Evolutionary conservation across 1,284 basidiomycete species (phyloP).

Genomic region (Microbotryomycetes sp.): DNA sequence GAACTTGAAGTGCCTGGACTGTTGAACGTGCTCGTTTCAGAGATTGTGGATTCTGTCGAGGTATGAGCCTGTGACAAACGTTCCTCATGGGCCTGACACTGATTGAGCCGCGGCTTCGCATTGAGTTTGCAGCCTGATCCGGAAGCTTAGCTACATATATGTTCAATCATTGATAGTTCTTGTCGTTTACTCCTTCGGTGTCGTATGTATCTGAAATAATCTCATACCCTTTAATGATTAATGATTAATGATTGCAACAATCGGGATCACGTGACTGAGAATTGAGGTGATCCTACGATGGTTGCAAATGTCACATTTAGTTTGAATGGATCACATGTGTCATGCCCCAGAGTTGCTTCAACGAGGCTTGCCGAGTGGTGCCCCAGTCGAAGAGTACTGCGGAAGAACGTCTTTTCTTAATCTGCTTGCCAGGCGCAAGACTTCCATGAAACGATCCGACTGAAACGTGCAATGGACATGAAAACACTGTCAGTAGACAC

Average conservation of each 20-base stretch:
- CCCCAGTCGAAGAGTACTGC: neutral
- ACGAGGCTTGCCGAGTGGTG: too few species aligned
- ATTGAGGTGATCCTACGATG: too few species aligned
- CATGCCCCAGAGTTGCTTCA: too few species aligned
- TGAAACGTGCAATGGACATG: neutral
- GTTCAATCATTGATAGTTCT: too few species aligned
- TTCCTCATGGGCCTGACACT: neutral
- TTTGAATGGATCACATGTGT: too few species aligned
- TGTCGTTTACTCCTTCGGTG: too few species aligned
- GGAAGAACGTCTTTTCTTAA: neutral
- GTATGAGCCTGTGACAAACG: slow-evolving; percentile 6
- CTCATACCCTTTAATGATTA: too few species aligned
- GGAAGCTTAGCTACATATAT: slow-evolving; percentile 10
- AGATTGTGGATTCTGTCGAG: slow-evolving; percentile 45
- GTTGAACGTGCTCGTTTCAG: slow-evolving; percentile 47
- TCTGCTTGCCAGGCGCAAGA: neutral
- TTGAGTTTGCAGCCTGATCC: slow-evolving; percentile 21
- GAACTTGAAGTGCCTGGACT: slow-evolving; percentile 59
- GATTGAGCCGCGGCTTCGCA: neutral
- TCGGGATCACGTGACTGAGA: too few species aligned
- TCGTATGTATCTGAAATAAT: too few species aligned
- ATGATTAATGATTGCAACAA: too few species aligned
- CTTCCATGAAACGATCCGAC: neutral
- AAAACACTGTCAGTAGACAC: too few species aligned
- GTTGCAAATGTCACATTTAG: too few species aligned